Evolutionary conservation across 768 basidiomycete genomes (phyloP).

Genomic region (Psilocybe azurescens): DNA sequence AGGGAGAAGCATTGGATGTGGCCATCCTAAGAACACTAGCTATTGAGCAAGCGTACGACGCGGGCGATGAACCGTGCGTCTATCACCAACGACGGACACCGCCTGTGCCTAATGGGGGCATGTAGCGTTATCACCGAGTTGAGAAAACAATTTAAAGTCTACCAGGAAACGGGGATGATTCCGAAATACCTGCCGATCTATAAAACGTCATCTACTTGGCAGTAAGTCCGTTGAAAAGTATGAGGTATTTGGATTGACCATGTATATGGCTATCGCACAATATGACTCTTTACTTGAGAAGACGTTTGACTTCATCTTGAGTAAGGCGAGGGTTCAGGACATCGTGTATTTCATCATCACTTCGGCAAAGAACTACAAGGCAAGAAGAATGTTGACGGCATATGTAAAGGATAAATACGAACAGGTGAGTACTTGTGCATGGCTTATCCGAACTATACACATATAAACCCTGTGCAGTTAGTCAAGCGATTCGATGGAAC

Average conservation of each 20-base stretch:
- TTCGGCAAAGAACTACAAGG: constrained; percentile 59
- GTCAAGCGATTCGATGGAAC: constrained; percentile 75
- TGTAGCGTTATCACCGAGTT: constrained; percentile 85
- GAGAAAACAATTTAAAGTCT: constrained; percentile 69
- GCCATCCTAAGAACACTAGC: constrained; percentile 78
- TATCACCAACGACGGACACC: no score
- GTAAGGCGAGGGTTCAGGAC: constrained; percentile 63
- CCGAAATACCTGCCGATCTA: constrained; percentile 79
- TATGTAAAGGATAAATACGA: constrained; percentile 78
- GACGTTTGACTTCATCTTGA: constrained; percentile 67
- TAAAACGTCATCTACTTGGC: constrained; percentile 56
- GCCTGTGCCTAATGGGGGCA: no score
- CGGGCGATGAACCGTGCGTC: constrained; percentile 34
- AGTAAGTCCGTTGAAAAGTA: constrained; percentile 44
- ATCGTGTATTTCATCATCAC: constrained; percentile 66
- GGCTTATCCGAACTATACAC: not conserved
- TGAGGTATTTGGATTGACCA: not conserved
- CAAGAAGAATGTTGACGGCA: constrained; percentile 56
- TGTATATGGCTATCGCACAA: constrained; percentile 55
- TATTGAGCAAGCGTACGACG: constrained; percentile 53
- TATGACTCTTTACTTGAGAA: constrained; percentile 61
- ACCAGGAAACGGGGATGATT: constrained; percentile 69
- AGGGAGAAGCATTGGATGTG: constrained; percentile 68
- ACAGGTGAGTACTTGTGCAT: constrained; percentile 42
- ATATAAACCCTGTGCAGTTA: constrained; percentile 46